Evolutionary conservation across 139 green algal species (phyloP).

Genomic region (Chlamydomonas sp.): DNA sequence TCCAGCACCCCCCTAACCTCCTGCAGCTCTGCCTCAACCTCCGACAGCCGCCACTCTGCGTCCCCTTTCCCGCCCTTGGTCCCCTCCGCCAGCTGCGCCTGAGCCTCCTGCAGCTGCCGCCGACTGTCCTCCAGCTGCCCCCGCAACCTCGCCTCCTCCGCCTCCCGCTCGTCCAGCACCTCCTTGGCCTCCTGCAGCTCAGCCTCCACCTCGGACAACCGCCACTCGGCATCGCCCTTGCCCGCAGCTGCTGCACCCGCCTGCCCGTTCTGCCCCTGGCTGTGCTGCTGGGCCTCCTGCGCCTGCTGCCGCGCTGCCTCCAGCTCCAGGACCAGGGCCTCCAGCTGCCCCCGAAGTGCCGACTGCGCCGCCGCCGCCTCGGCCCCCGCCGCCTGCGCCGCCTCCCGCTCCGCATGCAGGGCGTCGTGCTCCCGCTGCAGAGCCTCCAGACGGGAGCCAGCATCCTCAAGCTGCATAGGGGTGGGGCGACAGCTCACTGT

Average conservation of each 20-base stretch:
- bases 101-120: neutral
- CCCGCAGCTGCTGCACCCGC: too few species aligned
- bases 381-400: neutral
- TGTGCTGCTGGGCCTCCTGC: neutral
- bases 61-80: neutral
- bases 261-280: too few species aligned
- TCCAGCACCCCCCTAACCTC: neutral
- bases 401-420: neutral
- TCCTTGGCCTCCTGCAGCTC: neutral
- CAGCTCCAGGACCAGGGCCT: neutral
- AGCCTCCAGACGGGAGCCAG: conserved; percentile 7
- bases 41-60: conserved; percentile 6
- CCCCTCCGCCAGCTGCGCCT: neutral
- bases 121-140: neutral
- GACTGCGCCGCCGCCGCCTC: neutral
- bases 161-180: neutral
- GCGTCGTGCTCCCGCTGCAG: neutral
- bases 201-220: neutral
- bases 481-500: too few species aligned
- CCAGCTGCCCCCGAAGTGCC: neutral
- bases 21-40: conserved; percentile 6
- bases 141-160: neutral
- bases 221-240: too few species aligned
- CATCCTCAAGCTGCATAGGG: conserved; percentile 7
- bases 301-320: neutral